Evolutionary conservation across 73 alveolate species (phyloP), one percentile per base, ranked within the genome.

Genomic region (Paramecium caudatum): DNA sequence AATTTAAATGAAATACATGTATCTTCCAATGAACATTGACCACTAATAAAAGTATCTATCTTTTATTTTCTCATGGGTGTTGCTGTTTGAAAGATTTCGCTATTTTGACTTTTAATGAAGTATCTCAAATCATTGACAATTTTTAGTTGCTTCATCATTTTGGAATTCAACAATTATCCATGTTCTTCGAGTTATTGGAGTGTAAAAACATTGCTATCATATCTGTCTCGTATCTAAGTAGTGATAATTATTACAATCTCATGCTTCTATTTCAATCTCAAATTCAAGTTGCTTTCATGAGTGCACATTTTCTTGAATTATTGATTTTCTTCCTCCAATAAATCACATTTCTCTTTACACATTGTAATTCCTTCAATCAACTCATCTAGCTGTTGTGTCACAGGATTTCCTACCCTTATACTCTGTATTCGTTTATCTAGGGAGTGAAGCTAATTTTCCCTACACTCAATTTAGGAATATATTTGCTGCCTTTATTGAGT

Each of bases 271-370:
- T 55, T 55, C 30, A 55, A 55, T 0, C 30, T 43, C 23, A 19
- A 27, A 55, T 55, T 55, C n/a, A 27, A 27, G 46, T 55, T 55
- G 13, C 4, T 55, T 43, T 55, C 41, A 55, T 55, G 30, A 27
- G 30, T 55, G 23, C 23, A 55, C 46, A 55, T 55, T 21, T 55
- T 55, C 30, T 55, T 55, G 43, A 55, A 55, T 27, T 55, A 37
- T 43, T 17, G 12, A 55, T 55, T 55, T 21, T 55, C 80, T 23
- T 55, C 80, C 5, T 55, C 80, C 46, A 55, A 55, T 27, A 27
- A 55, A 55, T 55, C 80, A 55, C 80, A 55, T 23, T 55, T 55
- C 80, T 55, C 80, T 21, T 55, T 55, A 6, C 80, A 55, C 80
- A 55, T 55, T 10, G 80, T 19, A 27, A 55, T 55, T 10, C 80